Evolutionary conservation across 2,329 filamentous ascomycete species (phyloP).

Genomic region (Aspergillus quadrilineatus): DNA sequence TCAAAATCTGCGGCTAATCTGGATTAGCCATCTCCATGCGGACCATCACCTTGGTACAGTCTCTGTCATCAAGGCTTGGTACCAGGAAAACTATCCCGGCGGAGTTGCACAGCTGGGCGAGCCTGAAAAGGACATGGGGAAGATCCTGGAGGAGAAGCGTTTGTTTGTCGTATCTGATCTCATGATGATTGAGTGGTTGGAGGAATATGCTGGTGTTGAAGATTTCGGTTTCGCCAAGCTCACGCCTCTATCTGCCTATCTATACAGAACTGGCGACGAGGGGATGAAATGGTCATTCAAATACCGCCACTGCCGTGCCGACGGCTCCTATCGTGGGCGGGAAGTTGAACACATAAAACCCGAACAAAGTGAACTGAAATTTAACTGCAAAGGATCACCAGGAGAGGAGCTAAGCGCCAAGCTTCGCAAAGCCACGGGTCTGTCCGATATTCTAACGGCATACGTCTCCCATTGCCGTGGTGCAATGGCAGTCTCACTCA

Average conservation of each 20-base stretch:
- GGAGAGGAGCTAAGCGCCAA: slow-evolving; percentile 20
- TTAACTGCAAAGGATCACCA: slow-evolving; percentile 24
- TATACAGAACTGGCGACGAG: slow-evolving; percentile 15
- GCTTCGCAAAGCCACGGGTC: slow-evolving; percentile 56
- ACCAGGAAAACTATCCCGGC: slow-evolving; percentile 54
- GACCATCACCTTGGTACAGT: slow-evolving; percentile 89
- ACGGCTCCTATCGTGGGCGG: slow-evolving; percentile 27
- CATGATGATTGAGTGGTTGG: slow-evolving; percentile 72
- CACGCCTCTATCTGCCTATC: slow-evolving; percentile 49
- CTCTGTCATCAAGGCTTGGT: slow-evolving; percentile 81
- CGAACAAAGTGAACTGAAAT: slow-evolving; percentile 20
- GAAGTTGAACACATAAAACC: slow-evolving; percentile 14
- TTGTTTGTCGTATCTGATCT: slow-evolving; percentile 68
- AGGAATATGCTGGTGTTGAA: slow-evolving; percentile 77
- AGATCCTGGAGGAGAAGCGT: slow-evolving; percentile 40
- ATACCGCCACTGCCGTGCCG: slow-evolving; percentile 30
- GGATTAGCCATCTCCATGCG: slow-evolving; percentile 93
- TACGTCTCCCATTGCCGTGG: slow-evolving; percentile 76
- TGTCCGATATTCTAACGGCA: slow-evolving; percentile 66
- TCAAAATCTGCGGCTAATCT: slow-evolving; percentile 75
- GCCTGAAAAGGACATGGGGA: slow-evolving; percentile 35
- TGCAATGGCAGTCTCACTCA: slow-evolving; percentile 73
- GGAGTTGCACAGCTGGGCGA: slow-evolving; percentile 41
- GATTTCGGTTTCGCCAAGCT: slow-evolving; percentile 66
- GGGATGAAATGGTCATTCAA: slow-evolving; percentile 28